Evolutionary conservation across 176 grass and related monocot genomes (phyloP), one percentile per base, ranked within the genome.

Genomic region (Phoenix roebelenii): DNA sequence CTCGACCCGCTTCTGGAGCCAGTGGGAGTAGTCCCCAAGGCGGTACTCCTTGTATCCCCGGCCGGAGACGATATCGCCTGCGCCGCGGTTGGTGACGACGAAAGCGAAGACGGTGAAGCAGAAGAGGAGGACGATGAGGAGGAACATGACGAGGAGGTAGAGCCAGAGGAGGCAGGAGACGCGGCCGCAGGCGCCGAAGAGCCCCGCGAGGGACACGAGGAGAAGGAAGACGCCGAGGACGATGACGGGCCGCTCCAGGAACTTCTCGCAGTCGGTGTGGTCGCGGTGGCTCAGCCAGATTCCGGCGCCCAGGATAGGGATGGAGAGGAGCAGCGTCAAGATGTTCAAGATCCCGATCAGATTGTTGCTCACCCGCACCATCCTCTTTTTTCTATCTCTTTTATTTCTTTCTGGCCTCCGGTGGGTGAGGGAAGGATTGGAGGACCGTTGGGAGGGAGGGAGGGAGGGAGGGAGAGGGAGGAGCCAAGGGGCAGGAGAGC

Each of bases 121-220:
- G 30, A 91, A 76, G 25, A 97, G 74, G 22, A 80, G 73, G 4
- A 80, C 54, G 51, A 97, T 88, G 80, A 97, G 84, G 51, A 91
- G 2, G 78, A 97, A 92, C 55, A 97, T 85, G 51, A 76, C 84
- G 54, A 91, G 54, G 62, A 97, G 93, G 76, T 97, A 97, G 59
- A 92, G 59, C 87, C 87, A 98, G 22, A 98, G 84, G 7, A 97
- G 70, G 75, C 83, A 92, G 39, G 84, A 92, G 1, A 77, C 70
- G 4, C 81, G 51, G 73, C 87, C 92, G 67, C 89, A 89, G 14
- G 81, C 72, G 0, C 87, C 81, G 4, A 89, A 75, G 0, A 98
- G 55, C 3, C 93, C 93, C 1, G 80, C 81, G 22, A 88, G 51
- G 44, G 93, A 85, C 23, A 92, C 73, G 15, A 62, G 52, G 1